phyloP scores from a whole-genome alignment of 2,329 filamentous ascomycete species.

The Cryphonectria parasitica region DNA sequence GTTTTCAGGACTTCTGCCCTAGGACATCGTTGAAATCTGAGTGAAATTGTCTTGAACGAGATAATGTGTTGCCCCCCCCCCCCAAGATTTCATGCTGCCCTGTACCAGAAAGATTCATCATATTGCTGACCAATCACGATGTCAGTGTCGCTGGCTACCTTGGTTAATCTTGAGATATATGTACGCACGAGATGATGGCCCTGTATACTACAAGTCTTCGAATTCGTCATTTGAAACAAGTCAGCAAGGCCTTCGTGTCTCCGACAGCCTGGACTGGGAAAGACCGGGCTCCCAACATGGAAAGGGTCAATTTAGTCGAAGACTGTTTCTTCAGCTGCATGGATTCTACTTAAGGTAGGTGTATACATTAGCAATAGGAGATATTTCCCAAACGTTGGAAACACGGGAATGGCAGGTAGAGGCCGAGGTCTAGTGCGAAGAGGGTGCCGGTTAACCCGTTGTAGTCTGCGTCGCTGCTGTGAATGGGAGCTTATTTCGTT shows the following conservation, averaged over 20 bases:
- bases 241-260: background rate
- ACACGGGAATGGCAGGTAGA: background rate
- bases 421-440: background rate
- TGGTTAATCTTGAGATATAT: no score
- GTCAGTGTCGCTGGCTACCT: no score
- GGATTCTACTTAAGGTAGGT: background rate
- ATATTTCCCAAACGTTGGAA: background rate
- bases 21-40: no score
- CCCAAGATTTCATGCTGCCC: no score
- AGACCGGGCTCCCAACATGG: background rate
- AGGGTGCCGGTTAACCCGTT: background rate
- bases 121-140: no score
- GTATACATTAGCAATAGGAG: background rate
- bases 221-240: background rate
- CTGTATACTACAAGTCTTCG: background rate
- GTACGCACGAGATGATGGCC: background rate
- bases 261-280: background rate
- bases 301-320: background rate
- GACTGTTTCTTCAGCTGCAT: background rate
- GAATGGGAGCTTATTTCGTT: background rate
- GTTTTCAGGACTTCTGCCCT: no score
- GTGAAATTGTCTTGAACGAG: no score
- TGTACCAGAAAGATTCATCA: no score
- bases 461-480: background rate
- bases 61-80: no score